These are phyloP conservation scores for Actinidia arguta DNA, from an alignment of 179 eudicot species.

Conservation along the genomic window DNA sequence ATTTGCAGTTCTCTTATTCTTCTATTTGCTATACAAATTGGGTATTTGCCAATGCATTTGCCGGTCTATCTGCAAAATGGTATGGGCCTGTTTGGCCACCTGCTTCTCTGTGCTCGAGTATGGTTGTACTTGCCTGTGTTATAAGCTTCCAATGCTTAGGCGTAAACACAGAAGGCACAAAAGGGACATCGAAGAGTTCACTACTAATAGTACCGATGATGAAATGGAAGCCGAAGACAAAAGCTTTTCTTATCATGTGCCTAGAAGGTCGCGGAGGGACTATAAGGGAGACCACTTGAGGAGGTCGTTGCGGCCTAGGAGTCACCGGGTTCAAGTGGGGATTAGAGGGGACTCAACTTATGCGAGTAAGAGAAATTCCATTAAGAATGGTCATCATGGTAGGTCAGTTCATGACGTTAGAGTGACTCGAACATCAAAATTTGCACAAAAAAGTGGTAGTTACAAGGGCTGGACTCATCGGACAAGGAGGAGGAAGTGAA, in stretches of 20 bases:
- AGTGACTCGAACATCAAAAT: conserved; percentile 44
- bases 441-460: conserved; percentile 34
- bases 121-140: conserved; percentile 41
- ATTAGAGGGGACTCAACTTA: conserved; percentile 23
- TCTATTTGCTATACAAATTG: conserved; percentile 49
- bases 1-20: conserved; percentile 54
- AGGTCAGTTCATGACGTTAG: conserved; percentile 28
- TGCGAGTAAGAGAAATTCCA: conserved; percentile 14
- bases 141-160: conserved; percentile 33
- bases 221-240: conserved; percentile 22
- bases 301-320: conserved; percentile 44
- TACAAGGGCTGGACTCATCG: conserved; percentile 21
- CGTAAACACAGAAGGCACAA: conserved; percentile 24
- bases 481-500: conserved; percentile 1
- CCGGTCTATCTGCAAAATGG: conserved; percentile 27
- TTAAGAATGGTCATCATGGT: conserved; percentile 24
- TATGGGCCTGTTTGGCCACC: conserved; percentile 42
- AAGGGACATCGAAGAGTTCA: conserved; percentile 32
- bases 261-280: conserved; percentile 27
- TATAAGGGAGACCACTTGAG: conserved; percentile 39
- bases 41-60: conserved; percentile 50
- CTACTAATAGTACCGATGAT: conserved; percentile 18
- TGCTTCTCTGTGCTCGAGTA: conserved; percentile 33
- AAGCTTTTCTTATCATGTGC: background rate
- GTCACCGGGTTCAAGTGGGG: conserved; percentile 39